phyloP scores from a whole-genome alignment of 1,284 basidiomycete species.

The Ustilago esculenta region DNA sequence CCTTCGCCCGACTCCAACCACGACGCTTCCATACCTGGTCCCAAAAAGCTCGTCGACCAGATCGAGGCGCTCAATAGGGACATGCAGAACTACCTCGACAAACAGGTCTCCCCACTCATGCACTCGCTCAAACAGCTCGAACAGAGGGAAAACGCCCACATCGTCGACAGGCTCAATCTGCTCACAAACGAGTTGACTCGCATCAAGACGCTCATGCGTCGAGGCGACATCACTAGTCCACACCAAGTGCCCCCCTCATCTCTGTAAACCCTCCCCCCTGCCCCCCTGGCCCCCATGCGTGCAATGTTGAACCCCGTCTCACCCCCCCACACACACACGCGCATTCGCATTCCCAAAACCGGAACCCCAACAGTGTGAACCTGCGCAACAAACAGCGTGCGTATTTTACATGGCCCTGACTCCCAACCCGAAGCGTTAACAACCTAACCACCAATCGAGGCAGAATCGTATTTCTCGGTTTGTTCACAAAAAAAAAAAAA shows the following conservation, averaged over 20 bases:
- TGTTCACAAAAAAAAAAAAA: neutral
- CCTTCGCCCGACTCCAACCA: neutral
- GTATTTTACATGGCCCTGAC: too few relatives aligned
- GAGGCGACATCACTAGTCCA: conserved; percentile 5
- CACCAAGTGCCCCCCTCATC: conserved; percentile 5
- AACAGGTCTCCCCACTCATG: conserved; percentile 21
- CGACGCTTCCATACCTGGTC: neutral
- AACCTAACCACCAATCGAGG: too few relatives aligned
- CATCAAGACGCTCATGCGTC: conserved; percentile 40
- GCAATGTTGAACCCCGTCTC: too few relatives aligned
- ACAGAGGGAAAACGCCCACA: conserved; percentile 13
- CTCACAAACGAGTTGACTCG: conserved; percentile 36
- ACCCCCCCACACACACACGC: too few relatives aligned
- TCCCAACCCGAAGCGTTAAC: too few relatives aligned
- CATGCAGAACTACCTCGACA: conserved; percentile 7
- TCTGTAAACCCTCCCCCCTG: too few relatives aligned
- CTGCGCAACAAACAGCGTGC: too few relatives aligned
- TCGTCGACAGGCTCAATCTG: conserved; percentile 7
- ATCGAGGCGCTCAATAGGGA: conserved; percentile 1
- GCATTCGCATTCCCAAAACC: too few relatives aligned
- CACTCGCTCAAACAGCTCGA: conserved; percentile 11
- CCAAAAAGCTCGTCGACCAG: conserved; percentile 5
- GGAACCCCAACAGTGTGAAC: too few relatives aligned
- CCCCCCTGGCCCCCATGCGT: too few relatives aligned
- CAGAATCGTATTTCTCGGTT: too few relatives aligned